Evolutionary conservation across 2,329 filamentous ascomycete genomes (phyloP).

Genomic region (Coniochaeta sp.): DNA sequence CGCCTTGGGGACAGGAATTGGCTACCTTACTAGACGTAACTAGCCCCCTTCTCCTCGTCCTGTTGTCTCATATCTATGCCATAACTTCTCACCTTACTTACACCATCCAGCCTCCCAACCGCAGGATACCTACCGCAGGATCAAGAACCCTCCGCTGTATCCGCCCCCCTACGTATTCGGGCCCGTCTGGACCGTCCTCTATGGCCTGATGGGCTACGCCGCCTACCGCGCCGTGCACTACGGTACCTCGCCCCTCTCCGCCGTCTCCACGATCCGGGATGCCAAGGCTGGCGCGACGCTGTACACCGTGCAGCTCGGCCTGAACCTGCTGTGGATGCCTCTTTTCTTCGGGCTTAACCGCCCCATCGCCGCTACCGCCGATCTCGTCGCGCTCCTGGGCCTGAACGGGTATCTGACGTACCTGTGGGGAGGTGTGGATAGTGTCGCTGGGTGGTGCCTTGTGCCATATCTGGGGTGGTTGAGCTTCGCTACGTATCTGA

Average conservation of each 20-base stretch:
- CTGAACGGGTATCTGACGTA: constrained; percentile 68
- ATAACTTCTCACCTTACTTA: neutral
- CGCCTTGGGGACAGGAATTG: constrained; percentile 64
- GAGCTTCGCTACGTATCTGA: constrained; percentile 80
- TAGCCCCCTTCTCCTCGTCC: constrained; percentile 6
- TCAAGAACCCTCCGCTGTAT: constrained; percentile 60
- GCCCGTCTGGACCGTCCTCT: constrained; percentile 60
- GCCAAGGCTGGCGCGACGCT: constrained; percentile 67
- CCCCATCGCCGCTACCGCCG: constrained; percentile 65
- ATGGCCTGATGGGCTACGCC: constrained; percentile 80
- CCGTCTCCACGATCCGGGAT: constrained; percentile 44
- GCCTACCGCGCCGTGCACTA: constrained; percentile 67
- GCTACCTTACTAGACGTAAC: constrained; percentile 60
- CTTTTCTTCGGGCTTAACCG: constrained; percentile 77
- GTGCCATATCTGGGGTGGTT: constrained; percentile 83
- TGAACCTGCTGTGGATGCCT: constrained; percentile 88
- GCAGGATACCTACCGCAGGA: constrained; percentile 52
- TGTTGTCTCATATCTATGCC: neutral
- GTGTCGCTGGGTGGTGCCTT: constrained; percentile 64
- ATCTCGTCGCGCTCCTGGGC: constrained; percentile 67
- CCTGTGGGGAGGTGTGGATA: constrained; percentile 69
- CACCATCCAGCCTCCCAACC: constrained; percentile 31
- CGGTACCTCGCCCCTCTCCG: constrained; percentile 51
- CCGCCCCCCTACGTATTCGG: constrained; percentile 57
- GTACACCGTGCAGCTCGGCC: constrained; percentile 76